A percentile compares a stretch with the other conserved stretches of the same genome.
phyloP scores from a whole-genome alignment of 2,329 filamentous ascomycete genomes.

The Penicillium vulpinum region DNA sequence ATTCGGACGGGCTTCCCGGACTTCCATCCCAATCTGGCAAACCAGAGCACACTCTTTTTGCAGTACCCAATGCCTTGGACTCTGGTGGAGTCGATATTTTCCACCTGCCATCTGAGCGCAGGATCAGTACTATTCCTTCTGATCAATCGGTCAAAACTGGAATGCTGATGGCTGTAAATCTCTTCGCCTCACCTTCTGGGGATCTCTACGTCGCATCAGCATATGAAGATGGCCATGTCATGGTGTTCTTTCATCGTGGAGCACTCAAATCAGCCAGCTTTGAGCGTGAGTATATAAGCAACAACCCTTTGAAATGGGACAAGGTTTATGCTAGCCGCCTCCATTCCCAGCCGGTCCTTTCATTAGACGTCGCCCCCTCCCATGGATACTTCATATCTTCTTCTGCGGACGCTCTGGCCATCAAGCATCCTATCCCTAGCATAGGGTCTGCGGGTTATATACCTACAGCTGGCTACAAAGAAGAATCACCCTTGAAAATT shows the following conservation, averaged over 20 bases:
- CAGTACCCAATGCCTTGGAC: conserved; percentile 74
- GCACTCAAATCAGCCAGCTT: conserved; percentile 37
- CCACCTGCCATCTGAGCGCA: conserved; percentile 70
- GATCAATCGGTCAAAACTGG: conserved; percentile 49
- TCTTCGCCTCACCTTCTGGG: conserved; percentile 54
- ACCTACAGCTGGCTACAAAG: conserved; percentile 14
- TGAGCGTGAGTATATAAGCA: conserved; percentile 16
- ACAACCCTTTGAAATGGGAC: conserved; percentile 48
- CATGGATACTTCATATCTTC: conserved; percentile 71
- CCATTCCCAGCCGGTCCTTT: conserved; percentile 80
- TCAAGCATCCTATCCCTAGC: conserved; percentile 67
- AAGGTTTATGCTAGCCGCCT: conserved; percentile 64
- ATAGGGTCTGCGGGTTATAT: conserved; percentile 4
- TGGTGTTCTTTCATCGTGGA: conserved; percentile 59
- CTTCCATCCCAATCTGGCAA: conserved; percentile 24
- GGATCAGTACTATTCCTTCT: conserved; percentile 61
- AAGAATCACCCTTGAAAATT: conserved; percentile 55
- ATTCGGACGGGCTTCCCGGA: conserved; percentile 16
- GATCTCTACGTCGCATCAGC: conserved; percentile 68
- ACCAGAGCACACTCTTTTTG: conserved; percentile 58
- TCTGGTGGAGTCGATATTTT: conserved; percentile 83
- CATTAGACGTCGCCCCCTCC: conserved; percentile 58
- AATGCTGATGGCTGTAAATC: conserved; percentile 83
- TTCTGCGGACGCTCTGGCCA: conserved; percentile 75
- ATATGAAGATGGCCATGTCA: conserved; percentile 80